Evolutionary conservation across 495 filamentous ascomycete species (phyloP), one percentile per base, ranked within the genome.

Genomic region (Penicillium malachiteum): DNA sequence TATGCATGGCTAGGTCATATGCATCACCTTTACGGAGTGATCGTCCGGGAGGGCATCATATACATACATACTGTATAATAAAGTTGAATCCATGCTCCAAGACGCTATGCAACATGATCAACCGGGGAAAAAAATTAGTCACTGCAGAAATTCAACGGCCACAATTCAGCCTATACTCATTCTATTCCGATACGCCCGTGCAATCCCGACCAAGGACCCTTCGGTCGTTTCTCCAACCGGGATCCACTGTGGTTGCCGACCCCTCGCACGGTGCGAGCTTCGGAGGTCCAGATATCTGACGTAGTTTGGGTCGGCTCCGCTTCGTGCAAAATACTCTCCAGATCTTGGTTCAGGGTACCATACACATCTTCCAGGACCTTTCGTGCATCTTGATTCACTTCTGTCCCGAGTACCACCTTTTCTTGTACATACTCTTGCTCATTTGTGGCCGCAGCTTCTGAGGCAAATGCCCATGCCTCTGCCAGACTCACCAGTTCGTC

Each of bases 391-490:
- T 66, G 63, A 6, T 64, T 63, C 18, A 62, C 63, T 44, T 75
- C 70, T 14, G 38, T 64, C 5, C 71, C 75, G 38, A 71, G 50
- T 34, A 52, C 57, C 10, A 75, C 41, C 39, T 73, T 74, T 46
- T 72, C 64, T 42, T 75, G 69, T n/a, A 76, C 69, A 52, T 64
- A 69, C 10, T 73, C 72, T 45, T 65, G 57, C 49, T 71, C 67
- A 17, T 61, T 58, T 13, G 65, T 48, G 21, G 61, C 63, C 0
- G 78, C 76, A 1, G 75, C 75, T 12, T 73, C 58, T 10, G 76
- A 72, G 16, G 78, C 78, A 69, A 81, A 81, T 4, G 73, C 71
- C 78, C 78, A 81, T 47, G 74, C 77, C 49, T 77, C 70, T 16
- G 76, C 76, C 38, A 73, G 54, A 14, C 41, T 39, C 33, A 74